phyloP scores from a whole-genome alignment of 1,284 basidiomycete genomes.

The Cystobasidium sp. region DNA sequence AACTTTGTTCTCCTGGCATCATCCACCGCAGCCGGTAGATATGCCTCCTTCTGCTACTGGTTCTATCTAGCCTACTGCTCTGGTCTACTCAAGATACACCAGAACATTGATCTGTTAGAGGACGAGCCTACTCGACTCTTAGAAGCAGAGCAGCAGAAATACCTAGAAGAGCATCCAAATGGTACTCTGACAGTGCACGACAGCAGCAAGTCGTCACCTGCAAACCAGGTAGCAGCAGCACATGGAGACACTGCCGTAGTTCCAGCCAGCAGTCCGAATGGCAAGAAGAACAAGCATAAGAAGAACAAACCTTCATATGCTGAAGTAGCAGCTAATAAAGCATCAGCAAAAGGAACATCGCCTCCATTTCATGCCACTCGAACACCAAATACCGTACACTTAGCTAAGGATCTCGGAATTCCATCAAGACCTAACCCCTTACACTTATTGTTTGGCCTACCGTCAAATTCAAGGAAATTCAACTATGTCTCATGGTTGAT shows the following conservation, averaged over 20 bases:
- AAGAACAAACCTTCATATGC: conserved; percentile 41
- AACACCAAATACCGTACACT: conserved; percentile 15
- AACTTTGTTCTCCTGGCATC: too few species aligned
- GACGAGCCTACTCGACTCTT: not conserved
- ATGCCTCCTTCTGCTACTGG: conserved; percentile 38
- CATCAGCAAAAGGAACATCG: not conserved
- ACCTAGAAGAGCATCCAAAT: conserved; percentile 5
- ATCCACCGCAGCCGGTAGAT: conserved; percentile 38
- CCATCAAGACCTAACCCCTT: conserved; percentile 34
- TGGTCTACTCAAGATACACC: conserved; percentile 25
- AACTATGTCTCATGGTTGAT: conserved; percentile 43
- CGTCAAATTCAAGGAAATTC: conserved; percentile 16
- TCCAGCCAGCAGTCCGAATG: not conserved
- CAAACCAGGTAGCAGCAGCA: not conserved
- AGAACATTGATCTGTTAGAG: conserved; percentile 26
- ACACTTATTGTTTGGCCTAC: conserved; percentile 25
- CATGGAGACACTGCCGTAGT: not conserved
- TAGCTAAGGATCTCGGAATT: conserved; percentile 17
- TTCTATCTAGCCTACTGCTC: conserved; percentile 29
- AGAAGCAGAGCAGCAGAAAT: not conserved
- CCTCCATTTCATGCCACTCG: conserved; percentile 6
- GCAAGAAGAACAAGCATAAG: conserved; percentile 19
- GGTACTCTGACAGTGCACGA: not conserved
- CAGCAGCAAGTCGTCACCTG: not conserved
- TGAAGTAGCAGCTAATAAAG: conserved; percentile 25